Base-by-base conservation (phyloP, 257 asterid genomes). In the Euphrasia confusa region DNA sequence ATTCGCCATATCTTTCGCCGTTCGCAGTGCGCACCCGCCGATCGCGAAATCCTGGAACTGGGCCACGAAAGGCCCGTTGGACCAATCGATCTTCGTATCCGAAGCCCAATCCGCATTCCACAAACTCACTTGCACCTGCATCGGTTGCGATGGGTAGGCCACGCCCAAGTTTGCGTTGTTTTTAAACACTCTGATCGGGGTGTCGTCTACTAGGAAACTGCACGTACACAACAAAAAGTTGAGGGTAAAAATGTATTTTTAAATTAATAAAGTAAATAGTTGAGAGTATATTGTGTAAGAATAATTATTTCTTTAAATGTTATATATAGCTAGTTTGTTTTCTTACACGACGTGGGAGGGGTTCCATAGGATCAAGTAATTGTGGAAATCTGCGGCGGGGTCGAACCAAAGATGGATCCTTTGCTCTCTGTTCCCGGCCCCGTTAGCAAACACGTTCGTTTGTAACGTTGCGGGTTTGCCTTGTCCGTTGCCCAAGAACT, bases 361-460 rank as follows among this genome's bases (percentile, higher is more conserved):
- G 71, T 89, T 89, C 97, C 95, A 84, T 1, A 83, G 62, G 65
- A 89, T 67, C 40, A 65, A 67, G 74, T 89, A 89, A 14, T 71
- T 64, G 65, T 89, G 97, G 58, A 80, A 86, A 64, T 89, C 88
- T 55, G 79, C 80, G 0, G 86, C 13, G 0, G 91, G 97, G 66
- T 89, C 94, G 66, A 89, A 89, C 97, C 97, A 89, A 0, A 86
- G 86, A 37, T 13, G 56, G 4, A 42, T 12, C 59, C 89, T 75
- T 66, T 86, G 85, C 40, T 89, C 94, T 72, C 83, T 78, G 17
- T 60, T 15, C 26, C 97, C 97, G 1, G 10, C 1, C n/a, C 97
- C 95, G 27, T 78, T 61, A 13, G 64, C 70, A 54, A 63, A 86
- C 33, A 89, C 81, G 47, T 89, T 86, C 8, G 95, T 86, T 39